These are phyloP conservation scores for Entomortierella chlamydospora DNA, from an alignment of 192 early-diverging fungal genomes.

Conservation along the genomic window DNA sequence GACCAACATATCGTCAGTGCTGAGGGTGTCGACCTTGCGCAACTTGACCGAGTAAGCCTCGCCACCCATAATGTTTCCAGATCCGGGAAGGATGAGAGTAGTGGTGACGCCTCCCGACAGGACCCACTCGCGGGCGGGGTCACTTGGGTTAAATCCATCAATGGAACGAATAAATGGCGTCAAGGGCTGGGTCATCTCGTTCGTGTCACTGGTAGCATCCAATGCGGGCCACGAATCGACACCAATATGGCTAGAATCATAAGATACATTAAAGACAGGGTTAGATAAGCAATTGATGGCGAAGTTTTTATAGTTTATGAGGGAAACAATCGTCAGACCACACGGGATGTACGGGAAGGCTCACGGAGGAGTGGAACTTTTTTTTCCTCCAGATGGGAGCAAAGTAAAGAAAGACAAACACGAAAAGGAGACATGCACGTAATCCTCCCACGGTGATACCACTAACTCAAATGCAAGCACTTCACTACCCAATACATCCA, in stretches of 20 bases:
- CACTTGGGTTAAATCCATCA: conserved; percentile 78
- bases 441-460: too few species aligned
- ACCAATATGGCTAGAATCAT: conserved; percentile 68
- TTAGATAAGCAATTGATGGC: too few species aligned
- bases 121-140: conserved; percentile 58
- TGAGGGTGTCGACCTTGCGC: conserved; percentile 60
- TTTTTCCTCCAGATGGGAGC: too few species aligned
- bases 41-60: conserved; percentile 78
- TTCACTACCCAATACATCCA: background rate
- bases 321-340: too few species aligned
- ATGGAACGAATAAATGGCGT: conserved; percentile 74
- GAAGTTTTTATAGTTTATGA: too few species aligned
- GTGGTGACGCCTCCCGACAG: conserved; percentile 81
- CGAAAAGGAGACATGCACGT: too few species aligned
- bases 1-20: conserved; percentile 76
- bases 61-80: conserved; percentile 81
- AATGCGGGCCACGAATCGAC: conserved; percentile 73
- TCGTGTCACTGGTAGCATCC: conserved; percentile 65
- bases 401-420: too few species aligned
- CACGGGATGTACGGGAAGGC: too few species aligned
- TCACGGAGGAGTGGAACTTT: too few species aligned
- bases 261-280: too few species aligned
- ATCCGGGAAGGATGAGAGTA: conserved; percentile 77
- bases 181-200: conserved; percentile 71
- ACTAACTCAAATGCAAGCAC: too few species aligned